These are phyloP conservation scores for Eurotiales sp. DNA, from an alignment of 2,329 filamentous ascomycete species.

Conservation along the genomic window DNA sequence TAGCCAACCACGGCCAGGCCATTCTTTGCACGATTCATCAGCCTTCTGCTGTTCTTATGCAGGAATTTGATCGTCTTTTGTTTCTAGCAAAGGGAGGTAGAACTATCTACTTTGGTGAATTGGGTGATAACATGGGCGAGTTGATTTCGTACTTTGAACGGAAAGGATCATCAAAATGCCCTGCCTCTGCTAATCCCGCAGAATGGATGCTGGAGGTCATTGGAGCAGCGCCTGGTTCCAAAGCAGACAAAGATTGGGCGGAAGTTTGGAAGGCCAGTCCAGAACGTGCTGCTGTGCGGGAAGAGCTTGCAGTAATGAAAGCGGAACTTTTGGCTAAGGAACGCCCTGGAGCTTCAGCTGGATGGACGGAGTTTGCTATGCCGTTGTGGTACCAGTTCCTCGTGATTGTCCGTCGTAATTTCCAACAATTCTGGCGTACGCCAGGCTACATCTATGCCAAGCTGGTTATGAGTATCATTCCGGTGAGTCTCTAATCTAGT, in stretches of 20 bases:
- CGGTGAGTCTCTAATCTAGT: slow-evolving; percentile 3
- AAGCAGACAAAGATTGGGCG: slow-evolving; percentile 64
- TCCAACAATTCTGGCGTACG: slow-evolving; percentile 89
- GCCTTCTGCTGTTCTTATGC: slow-evolving; percentile 89
- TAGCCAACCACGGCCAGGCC: slow-evolving; percentile 84
- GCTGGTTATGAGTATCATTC: slow-evolving; percentile 54
- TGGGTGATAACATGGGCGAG: slow-evolving; percentile 56
- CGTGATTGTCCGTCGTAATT: slow-evolving; percentile 69
- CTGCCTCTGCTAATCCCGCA: slow-evolving; percentile 64
- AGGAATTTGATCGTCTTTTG: slow-evolving; percentile 68
- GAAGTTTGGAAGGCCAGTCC: slow-evolving; percentile 57
- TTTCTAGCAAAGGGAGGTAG: slow-evolving; percentile 63
- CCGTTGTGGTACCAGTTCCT: slow-evolving; percentile 65
- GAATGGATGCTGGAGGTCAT: slow-evolving; percentile 67
- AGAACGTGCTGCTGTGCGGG: slow-evolving; percentile 55
- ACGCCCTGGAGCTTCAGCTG: slow-evolving; percentile 28
- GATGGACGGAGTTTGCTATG: slow-evolving; percentile 76
- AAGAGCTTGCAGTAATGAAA: slow-evolving; percentile 54
- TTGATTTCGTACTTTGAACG: slow-evolving; percentile 73
- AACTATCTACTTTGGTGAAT: slow-evolving; percentile 67
- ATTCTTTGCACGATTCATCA: slow-evolving; percentile 96
- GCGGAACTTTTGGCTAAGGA: slow-evolving; percentile 54
- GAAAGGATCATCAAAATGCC: slow-evolving; percentile 60
- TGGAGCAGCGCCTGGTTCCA: slow-evolving; percentile 60
- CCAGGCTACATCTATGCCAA: slow-evolving; percentile 89